These are phyloP conservation scores for Helicosporidium sp. DNA, from an alignment of 139 green algal species.

Conservation along the genomic window DNA sequence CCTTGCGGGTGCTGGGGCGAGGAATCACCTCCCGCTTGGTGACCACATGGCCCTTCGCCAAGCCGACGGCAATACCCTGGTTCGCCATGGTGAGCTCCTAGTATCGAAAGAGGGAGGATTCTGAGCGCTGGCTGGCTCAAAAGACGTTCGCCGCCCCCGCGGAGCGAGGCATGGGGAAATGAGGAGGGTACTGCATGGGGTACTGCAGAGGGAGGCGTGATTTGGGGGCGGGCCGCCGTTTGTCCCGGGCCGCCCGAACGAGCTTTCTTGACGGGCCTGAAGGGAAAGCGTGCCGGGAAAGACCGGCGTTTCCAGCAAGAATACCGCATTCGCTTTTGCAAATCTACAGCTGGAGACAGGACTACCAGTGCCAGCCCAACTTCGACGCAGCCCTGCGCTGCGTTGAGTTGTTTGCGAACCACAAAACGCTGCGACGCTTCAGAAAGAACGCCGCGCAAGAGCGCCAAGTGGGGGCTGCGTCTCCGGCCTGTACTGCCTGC, in stretches of 20 bases:
- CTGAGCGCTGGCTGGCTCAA: not conserved
- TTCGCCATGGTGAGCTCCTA: constrained; percentile 6
- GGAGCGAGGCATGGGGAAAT: too few relatives aligned
- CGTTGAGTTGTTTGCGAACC: too few relatives aligned
- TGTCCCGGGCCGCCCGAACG: not conserved
- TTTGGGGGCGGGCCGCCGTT: not conserved
- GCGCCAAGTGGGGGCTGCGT: too few relatives aligned
- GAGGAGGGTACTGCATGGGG: not conserved
- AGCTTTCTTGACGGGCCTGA: not conserved
- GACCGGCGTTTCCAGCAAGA: not conserved
- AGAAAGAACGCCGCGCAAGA: too few relatives aligned
- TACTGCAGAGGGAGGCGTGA: not conserved
- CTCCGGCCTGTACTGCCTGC: too few relatives aligned
- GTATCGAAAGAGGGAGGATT: not conserved
- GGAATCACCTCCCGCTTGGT: constrained; percentile 44
- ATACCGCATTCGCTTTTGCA: not conserved
- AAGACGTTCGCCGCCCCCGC: not conserved
- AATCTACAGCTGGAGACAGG: not conserved
- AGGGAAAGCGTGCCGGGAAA: not conserved
- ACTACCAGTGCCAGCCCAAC: not conserved
- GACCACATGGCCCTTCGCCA: constrained; percentile 68
- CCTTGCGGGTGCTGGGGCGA: constrained; percentile 47
- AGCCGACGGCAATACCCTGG: constrained; percentile 59
- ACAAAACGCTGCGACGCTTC: too few relatives aligned
- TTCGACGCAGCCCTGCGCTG: not conserved